Conservation (phyloP, 495 filamentous ascomycete species). For the Niebla homalea region DNA sequence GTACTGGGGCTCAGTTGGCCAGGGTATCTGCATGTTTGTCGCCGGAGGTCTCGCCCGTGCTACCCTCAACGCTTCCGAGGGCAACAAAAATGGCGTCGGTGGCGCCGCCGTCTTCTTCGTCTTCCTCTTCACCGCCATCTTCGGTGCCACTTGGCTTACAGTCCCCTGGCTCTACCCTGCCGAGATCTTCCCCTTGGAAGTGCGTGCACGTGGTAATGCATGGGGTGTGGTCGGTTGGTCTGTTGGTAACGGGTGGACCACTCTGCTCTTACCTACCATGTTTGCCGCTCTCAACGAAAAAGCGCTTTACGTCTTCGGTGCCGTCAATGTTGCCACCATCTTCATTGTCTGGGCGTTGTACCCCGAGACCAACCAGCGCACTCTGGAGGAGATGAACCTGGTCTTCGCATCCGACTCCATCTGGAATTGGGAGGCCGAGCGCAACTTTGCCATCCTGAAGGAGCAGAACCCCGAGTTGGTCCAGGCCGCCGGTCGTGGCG, state of each 20-base stretch:
- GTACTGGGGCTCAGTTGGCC: slow-evolving; percentile 51
- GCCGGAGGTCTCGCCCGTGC: slow-evolving; percentile 40
- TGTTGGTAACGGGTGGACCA: slow-evolving; percentile 51
- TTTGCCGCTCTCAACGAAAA: slow-evolving; percentile 47
- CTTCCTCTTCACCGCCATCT: slow-evolving; percentile 53
- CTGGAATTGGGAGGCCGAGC: slow-evolving; percentile 54
- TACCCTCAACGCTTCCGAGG: slow-evolving; percentile 35
- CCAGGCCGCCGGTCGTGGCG: slow-evolving; percentile 26
- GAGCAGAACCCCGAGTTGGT: slow-evolving; percentile 35
- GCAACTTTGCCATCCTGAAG: slow-evolving; percentile 35
- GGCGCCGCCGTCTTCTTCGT: slow-evolving; percentile 50
- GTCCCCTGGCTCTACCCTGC: slow-evolving; percentile 59
- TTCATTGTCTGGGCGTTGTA: slow-evolving; percentile 54
- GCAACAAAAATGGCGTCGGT: slow-evolving; percentile 35
- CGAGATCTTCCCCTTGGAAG: slow-evolving; percentile 55
- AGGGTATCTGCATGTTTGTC: slow-evolving; percentile 49
- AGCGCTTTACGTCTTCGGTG: slow-evolving; percentile 52
- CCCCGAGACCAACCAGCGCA: slow-evolving; percentile 53
- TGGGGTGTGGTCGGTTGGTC: slow-evolving; percentile 62
- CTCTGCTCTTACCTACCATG: slow-evolving; percentile 46
- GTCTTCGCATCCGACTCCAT: slow-evolving; percentile 45
- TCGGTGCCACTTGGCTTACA: slow-evolving; percentile 59
- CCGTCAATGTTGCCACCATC: slow-evolving; percentile 45
- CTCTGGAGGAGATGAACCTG: slow-evolving; percentile 55
- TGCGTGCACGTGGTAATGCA: slow-evolving; percentile 54